Evolutionary conservation across 805 yeast genomes (phyloP), one percentile per base, ranked within the genome.

Genomic region (Wickerhamiella sergipiensis): DNA sequence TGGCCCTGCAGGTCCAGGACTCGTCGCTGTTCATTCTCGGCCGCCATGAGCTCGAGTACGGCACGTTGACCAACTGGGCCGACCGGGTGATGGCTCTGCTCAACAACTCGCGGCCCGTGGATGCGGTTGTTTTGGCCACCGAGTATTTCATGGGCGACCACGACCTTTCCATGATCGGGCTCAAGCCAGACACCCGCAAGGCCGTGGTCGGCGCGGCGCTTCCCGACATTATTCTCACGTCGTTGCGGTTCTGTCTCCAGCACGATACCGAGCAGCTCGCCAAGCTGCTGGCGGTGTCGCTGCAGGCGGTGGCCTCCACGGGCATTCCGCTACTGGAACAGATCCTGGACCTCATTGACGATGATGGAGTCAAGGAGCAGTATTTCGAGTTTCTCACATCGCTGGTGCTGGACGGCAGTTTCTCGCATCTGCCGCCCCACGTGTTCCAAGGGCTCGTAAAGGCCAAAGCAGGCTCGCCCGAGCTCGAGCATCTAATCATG

Each of bases 401-500:
- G 0, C 76, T 74, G 48, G 74, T 84, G 17, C 56, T 77, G 19
- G 64, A 69, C 1, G 75, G 75, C 0, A 59, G 69, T 10, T 69
- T 85, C 9, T 60, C 61, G 1, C 53, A 64, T 0, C 62, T 88
- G 3, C 78, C 95, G 0, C 89, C 96, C 0, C 54, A 64, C 0
- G 69, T 87, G 0, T 71, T 86, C 55, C 79, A 78, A 56, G 73
- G 72, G 12, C 71, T 89, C 66, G 82, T 89, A 2, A 67, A 69
- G 29, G 65, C 69, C 49, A 79, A 77, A 55, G 58, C 67, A 1
- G 51, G 47, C 12, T 18, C 71, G 46, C 73, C 77, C 3, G 77
- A 73, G 1, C 69, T 90, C 18, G 88, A 86, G 45, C 81, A 81
- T 52, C 61, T 85, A 31, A 70, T 89, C 10, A 83, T 95, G 57